These are phyloP conservation scores for Laguncularia racemosa DNA, from an alignment of 345 rosid species.

Conservation along the genomic window DNA sequence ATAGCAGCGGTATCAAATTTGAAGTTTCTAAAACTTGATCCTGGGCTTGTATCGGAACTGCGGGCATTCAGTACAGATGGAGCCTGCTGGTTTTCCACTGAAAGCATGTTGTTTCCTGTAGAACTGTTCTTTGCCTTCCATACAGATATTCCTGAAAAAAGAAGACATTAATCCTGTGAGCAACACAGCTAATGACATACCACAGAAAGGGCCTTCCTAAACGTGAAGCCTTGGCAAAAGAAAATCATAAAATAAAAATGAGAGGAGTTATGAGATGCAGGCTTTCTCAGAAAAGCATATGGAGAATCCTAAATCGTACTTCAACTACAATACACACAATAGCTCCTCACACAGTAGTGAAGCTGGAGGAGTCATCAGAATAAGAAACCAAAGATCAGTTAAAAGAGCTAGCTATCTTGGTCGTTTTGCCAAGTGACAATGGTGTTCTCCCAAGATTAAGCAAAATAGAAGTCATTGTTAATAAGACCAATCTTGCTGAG, in stretches of 20 bases:
- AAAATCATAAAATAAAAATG: too few relatives aligned
- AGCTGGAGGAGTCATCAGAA: background rate
- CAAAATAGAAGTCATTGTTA: too few relatives aligned
- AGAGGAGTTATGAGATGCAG: too few relatives aligned
- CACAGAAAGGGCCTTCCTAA: background rate
- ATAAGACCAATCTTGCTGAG: too few relatives aligned
- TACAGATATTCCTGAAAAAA: constrained; percentile 43
- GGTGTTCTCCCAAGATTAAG: too few relatives aligned
- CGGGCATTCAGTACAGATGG: constrained; percentile 31
- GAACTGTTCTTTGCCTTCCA: constrained; percentile 77
- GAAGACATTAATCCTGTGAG: background rate
- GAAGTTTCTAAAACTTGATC: constrained; percentile 61
- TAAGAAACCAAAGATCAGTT: background rate
- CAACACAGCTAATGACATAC: constrained; percentile 4
- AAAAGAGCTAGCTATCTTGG: too few relatives aligned
- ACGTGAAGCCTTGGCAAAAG: too few relatives aligned
- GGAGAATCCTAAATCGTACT: too few relatives aligned
- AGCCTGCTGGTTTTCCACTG: constrained; percentile 38
- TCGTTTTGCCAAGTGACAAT: too few relatives aligned
- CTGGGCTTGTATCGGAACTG: constrained; percentile 47
- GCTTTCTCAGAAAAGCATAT: too few relatives aligned
- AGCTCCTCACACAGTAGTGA: too few relatives aligned
- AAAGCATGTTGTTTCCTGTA: constrained; percentile 32
- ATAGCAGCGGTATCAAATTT: constrained; percentile 51
- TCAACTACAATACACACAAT: too few relatives aligned